A percentile compares a stretch with the other conserved stretches of the same genome.
Evolutionary conservation across 495 filamentous ascomycete genomes (phyloP).

Genomic region (Saxophila tyrrhenica): DNA sequence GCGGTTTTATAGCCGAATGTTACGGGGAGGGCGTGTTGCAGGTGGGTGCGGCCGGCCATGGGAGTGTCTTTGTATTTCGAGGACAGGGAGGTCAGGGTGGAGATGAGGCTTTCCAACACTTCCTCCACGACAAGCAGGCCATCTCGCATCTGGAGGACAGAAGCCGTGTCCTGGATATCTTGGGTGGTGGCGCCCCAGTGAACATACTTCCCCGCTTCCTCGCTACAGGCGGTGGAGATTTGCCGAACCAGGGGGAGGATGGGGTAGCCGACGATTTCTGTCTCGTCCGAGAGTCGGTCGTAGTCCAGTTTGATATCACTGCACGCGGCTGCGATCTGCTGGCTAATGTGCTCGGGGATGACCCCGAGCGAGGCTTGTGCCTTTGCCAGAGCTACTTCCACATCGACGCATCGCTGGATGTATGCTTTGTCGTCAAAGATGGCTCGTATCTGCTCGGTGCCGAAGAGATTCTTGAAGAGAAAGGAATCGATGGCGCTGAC

Average conservation of each 20-base stretch:
- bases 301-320: conserved; percentile 29
- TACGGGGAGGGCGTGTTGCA: conserved; percentile 36
- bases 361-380: conserved; percentile 36
- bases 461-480: conserved; percentile 40
- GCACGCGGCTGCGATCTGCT: conserved; percentile 30
- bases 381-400: conserved; percentile 40
- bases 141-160: conserved; percentile 38
- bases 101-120: conserved; percentile 29
- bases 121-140: conserved; percentile 36
- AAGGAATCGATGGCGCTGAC: conserved; percentile 36
- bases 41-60: conserved; percentile 42
- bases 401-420: conserved; percentile 38
- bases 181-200: conserved; percentile 49
- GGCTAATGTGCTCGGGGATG: conserved; percentile 35
- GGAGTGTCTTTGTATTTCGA: conserved; percentile 36
- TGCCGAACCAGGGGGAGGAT: conserved; percentile 41
- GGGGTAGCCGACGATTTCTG: conserved; percentile 44
- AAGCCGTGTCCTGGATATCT: conserved; percentile 43
- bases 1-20: conserved; percentile 24
- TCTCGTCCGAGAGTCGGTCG: conserved; percentile 35
- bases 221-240: conserved; percentile 30
- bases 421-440: conserved; percentile 43
- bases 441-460: conserved; percentile 41
- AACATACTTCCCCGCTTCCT: conserved; percentile 38
- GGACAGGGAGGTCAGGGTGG: conserved; percentile 29